Conservation (phyloP, 768 basidiomycete genomes). For the Serpula lacrymans region DNA sequence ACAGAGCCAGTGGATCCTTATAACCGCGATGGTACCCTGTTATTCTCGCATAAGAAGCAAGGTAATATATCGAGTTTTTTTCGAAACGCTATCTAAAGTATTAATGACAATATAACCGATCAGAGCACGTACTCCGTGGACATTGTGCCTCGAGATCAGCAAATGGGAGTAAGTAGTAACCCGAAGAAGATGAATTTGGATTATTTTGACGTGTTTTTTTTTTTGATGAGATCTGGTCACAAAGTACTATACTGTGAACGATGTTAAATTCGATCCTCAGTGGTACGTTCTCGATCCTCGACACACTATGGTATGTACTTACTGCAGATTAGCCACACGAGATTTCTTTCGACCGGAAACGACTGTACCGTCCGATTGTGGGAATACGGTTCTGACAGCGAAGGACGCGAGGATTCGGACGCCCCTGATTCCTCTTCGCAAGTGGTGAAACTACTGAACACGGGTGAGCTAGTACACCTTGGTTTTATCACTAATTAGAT, state of each 20-base stretch:
- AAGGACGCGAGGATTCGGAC: conserved; percentile 9
- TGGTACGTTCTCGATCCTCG: conserved; percentile 31
- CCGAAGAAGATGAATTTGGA: background rate
- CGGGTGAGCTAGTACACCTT: conserved; percentile 1
- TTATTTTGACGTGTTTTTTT: background rate
- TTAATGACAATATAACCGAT: no score
- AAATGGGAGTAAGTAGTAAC: conserved; percentile 12
- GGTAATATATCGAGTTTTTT: no score
- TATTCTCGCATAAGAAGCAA: no score
- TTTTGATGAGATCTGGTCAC: conserved; percentile 19
- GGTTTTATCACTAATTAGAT: conserved; percentile 4
- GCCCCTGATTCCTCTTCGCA: conserved; percentile 7
- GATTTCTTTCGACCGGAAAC: conserved; percentile 46
- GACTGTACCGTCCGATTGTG: conserved; percentile 44
- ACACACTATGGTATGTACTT: conserved; percentile 3
- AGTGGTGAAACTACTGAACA: conserved; percentile 8
- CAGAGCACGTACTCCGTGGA: no score
- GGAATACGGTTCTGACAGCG: conserved; percentile 29
- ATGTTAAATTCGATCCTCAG: conserved; percentile 51
- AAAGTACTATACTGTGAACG: conserved; percentile 54
- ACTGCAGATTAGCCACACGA: conserved; percentile 31
- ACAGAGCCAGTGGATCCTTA: no score
- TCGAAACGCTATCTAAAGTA: no score
- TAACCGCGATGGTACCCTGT: no score
- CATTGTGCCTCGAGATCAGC: no score